Conservation (phyloP, 2,329 filamentous ascomycete genomes). For the Didymella sp. region DNA sequence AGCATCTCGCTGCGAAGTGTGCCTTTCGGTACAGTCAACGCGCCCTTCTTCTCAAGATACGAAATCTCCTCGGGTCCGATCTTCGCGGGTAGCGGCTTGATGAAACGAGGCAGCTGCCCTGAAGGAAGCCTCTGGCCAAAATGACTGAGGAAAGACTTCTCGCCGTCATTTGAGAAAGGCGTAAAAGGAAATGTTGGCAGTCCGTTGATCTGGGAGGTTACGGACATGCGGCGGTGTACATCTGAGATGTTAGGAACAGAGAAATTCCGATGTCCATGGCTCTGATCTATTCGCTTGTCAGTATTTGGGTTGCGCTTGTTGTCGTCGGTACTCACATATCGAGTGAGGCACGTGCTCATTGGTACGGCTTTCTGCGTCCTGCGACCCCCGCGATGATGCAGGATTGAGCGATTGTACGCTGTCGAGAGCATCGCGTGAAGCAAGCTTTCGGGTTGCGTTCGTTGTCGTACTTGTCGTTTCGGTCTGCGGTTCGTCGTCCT, state of each 20-base stretch:
- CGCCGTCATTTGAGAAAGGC: slow-evolving; percentile 41
- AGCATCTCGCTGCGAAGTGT: slow-evolving; percentile 80
- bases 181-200: slow-evolving; percentile 47
- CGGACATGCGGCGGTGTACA: slow-evolving; percentile 56
- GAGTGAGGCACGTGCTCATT: slow-evolving; percentile 69
- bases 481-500: slow-evolving; percentile 49
- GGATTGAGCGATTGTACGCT: slow-evolving; percentile 40
- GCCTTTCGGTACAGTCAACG: slow-evolving; percentile 74
- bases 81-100: slow-evolving; percentile 78
- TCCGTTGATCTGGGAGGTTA: slow-evolving; percentile 46
- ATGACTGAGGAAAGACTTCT: slow-evolving; percentile 53
- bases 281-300: slow-evolving; percentile 53
- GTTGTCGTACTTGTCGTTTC: slow-evolving; percentile 29
- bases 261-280: slow-evolving; percentile 53
- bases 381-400: slow-evolving; percentile 48
- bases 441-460: slow-evolving; percentile 47
- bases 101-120: slow-evolving; percentile 68
- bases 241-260: slow-evolving; percentile 50
- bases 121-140: slow-evolving; percentile 56
- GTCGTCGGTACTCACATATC: slow-evolving; percentile 61
- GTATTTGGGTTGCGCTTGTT: background rate
- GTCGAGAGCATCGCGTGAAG: slow-evolving; percentile 49
- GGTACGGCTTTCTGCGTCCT: slow-evolving; percentile 57
- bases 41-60: slow-evolving; percentile 84
- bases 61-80: slow-evolving; percentile 82